A percentile compares a stretch with the other conserved stretches of the same genome.
These are phyloP conservation scores for Plasmodium billcollinsi DNA, from an alignment of 169 alveolate species.

Conservation along the genomic window DNA sequence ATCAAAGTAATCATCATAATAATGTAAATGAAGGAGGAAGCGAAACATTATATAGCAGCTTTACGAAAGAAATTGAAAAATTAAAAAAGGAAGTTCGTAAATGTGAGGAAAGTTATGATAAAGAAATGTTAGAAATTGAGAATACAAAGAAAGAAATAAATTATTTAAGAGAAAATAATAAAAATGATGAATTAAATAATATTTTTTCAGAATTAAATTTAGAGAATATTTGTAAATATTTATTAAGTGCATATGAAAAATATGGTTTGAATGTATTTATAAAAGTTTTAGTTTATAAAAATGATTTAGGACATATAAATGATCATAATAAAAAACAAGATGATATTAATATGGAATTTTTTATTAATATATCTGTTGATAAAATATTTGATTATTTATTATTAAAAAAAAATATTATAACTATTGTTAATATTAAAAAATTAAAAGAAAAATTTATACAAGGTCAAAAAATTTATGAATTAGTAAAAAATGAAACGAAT, in stretches of 20 bases:
- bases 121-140: conserved; percentile 57
- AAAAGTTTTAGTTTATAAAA: conserved; percentile 42
- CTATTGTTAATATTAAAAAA: conserved; percentile 31
- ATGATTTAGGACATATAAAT: conserved; percentile 10
- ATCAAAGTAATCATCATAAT: too few species aligned
- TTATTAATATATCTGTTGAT: conserved; percentile 42
- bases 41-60: conserved; percentile 10
- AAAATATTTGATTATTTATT: conserved; percentile 59
- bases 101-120: conserved; percentile 56
- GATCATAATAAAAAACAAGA: conserved; percentile 14
- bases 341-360: conserved; percentile 44
- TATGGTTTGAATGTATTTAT: conserved; percentile 49
- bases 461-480: conserved; percentile 39
- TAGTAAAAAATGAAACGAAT: conserved; percentile 23
- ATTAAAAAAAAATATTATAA: conserved; percentile 26
- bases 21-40: conserved; percentile 7
- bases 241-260: conserved; percentile 29
- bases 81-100: conserved; percentile 32
- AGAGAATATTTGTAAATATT: conserved; percentile 6
- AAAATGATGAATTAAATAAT: conserved; percentile 40
- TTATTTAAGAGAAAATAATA: conserved; percentile 41
- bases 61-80: conserved; percentile 39
- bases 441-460: conserved; percentile 69
- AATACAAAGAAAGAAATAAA: conserved; percentile 59
- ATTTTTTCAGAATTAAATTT: conserved; percentile 34